These are phyloP conservation scores for Rhodotorula sp. DNA, from an alignment of 1,284 basidiomycete species.

Conservation along the genomic window DNA sequence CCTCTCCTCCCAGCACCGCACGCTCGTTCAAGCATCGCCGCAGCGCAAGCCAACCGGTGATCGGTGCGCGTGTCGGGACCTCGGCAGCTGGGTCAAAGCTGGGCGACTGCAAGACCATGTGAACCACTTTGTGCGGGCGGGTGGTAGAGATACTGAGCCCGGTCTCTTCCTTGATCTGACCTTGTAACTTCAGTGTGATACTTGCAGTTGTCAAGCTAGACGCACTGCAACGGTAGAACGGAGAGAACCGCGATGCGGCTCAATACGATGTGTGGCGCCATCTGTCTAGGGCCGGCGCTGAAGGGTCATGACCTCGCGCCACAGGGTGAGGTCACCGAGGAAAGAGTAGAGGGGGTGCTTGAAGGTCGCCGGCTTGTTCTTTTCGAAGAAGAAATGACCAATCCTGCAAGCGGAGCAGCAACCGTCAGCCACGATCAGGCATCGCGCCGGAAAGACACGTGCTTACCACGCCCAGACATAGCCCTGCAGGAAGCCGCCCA, in stretches of 20 bases:
- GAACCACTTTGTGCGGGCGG: too few relatives aligned
- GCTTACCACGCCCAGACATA: constrained; percentile 30
- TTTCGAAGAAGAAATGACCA: constrained; percentile 33
- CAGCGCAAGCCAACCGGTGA: not conserved
- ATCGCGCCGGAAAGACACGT: not conserved
- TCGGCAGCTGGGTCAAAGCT: too few relatives aligned
- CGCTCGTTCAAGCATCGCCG: not conserved
- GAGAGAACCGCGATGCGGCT: too few relatives aligned
- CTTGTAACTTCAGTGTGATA: too few relatives aligned
- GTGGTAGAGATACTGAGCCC: too few relatives aligned
- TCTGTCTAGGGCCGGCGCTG: constrained; percentile 3
- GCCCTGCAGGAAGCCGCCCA: constrained; percentile 28
- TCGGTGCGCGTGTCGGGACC: too few relatives aligned
- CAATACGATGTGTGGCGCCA: too few relatives aligned
- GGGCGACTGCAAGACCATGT: not conserved
- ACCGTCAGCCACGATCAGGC: too few relatives aligned
- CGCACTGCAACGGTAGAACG: too few relatives aligned
- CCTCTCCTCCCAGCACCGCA: not conserved
- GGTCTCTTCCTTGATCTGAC: too few relatives aligned
- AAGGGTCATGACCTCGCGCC: constrained; percentile 20
- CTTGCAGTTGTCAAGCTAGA: too few relatives aligned
- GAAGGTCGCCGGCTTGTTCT: constrained; percentile 34
- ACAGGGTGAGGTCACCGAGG: constrained; percentile 23
- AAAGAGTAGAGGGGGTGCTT: constrained; percentile 33
- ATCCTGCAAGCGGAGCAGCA: not conserved